phyloP scores from a whole-genome alignment of 176 grass and related monocot species.

The Puccinellia tenuiflora region DNA sequence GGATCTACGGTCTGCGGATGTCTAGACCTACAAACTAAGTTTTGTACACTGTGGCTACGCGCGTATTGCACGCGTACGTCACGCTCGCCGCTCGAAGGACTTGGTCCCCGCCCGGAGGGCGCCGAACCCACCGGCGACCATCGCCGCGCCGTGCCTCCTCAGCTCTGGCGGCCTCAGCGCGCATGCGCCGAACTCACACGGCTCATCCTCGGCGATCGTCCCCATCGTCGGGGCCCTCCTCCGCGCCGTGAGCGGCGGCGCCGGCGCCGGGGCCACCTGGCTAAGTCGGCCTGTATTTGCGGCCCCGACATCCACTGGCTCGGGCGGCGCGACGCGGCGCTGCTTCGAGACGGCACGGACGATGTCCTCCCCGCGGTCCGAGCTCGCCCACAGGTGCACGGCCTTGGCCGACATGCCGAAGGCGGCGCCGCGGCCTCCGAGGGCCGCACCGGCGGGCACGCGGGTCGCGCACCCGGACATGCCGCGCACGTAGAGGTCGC shows the following conservation, averaged over 20 bases:
- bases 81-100: not conserved
- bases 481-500: slow-evolving; percentile 60
- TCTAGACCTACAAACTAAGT: not conserved
- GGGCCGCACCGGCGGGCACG: not conserved
- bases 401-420: slow-evolving; percentile 18
- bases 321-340: slow-evolving; percentile 17
- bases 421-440: slow-evolving; percentile 22
- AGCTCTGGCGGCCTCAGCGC: not conserved
- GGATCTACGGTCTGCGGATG: not conserved
- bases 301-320: not conserved
- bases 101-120: not conserved
- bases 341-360: slow-evolving; percentile 32
- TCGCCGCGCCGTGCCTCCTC: not conserved
- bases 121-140: not conserved
- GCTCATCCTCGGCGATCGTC: slow-evolving; percentile 45
- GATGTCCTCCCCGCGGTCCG: slow-evolving; percentile 35
- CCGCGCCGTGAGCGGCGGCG: not conserved
- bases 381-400: slow-evolving; percentile 11
- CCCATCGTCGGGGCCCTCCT: slow-evolving; percentile 19
- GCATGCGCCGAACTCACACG: slow-evolving; percentile 36
- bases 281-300: not conserved
- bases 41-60: not conserved
- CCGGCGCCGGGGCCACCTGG: not conserved
- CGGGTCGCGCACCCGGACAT: slow-evolving; percentile 33
- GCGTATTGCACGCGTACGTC: not conserved